phyloP scores from a whole-genome alignment of 2,329 filamentous ascomycete genomes.

The Talaromyces sp. region DNA sequence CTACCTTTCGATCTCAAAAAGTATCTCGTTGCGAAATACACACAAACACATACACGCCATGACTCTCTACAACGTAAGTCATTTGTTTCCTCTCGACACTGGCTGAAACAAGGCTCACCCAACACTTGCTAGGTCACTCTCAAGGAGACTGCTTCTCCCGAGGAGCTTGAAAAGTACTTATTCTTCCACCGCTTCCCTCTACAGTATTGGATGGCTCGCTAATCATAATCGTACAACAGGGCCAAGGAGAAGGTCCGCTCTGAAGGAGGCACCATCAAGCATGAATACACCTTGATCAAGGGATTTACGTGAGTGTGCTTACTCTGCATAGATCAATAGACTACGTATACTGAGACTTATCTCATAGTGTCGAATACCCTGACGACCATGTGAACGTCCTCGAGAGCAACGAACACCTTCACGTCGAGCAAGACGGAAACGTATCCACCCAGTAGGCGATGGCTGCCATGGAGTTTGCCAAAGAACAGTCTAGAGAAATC shows the following conservation, averaged over 20 bases:
- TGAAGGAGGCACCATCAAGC: constrained; percentile 77
- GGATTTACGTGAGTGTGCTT: constrained; percentile 76
- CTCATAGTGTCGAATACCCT: constrained; percentile 62
- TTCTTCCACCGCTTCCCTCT: constrained; percentile 9
- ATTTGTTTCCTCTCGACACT: not conserved
- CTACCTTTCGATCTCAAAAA: not conserved
- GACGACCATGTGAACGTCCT: constrained; percentile 65
- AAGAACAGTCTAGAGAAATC: not conserved
- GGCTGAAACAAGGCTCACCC: constrained; percentile 5
- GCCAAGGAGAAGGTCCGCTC: constrained; percentile 71
- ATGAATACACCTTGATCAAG: constrained; percentile 85
- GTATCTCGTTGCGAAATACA: not conserved
- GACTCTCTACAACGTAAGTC: constrained; percentile 11
- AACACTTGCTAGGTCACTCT: constrained; percentile 64
- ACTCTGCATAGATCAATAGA: not conserved
- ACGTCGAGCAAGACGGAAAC: constrained; percentile 71
- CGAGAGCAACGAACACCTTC: constrained; percentile 65
- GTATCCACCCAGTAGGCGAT: constrained; percentile 41
- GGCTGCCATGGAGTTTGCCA: not conserved
- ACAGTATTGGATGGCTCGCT: constrained; percentile 14
- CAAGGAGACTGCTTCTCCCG: constrained; percentile 64
- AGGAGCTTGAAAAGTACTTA: constrained; percentile 64
- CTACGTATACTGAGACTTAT: not conserved
- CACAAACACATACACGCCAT: not conserved
- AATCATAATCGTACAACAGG: constrained; percentile 41